Percentiles rank a stretch among this genome's conserved stretches.
Conservation (phyloP, 1,284 basidiomycete genomes). For the Wallemia ichthyophaga region DNA sequence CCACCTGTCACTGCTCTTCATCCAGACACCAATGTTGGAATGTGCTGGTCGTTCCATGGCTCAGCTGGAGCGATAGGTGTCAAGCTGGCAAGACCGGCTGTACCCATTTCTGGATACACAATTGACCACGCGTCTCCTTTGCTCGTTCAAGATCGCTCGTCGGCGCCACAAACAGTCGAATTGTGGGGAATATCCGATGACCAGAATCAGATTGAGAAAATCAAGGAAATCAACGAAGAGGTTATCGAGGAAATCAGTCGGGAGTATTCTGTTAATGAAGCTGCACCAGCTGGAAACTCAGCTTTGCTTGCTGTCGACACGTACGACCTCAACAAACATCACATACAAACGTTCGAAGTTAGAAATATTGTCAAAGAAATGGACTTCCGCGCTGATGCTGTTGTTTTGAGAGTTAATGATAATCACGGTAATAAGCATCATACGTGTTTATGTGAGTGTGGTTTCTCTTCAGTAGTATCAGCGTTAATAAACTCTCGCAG, state of each 20-base stretch:
- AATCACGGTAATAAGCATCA: constrained; percentile 62
- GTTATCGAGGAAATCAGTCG: constrained; percentile 18
- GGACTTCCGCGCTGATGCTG: constrained; percentile 45
- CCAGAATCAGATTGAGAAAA: constrained; percentile 30
- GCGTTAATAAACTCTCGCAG: background rate
- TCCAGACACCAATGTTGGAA: constrained; percentile 45
- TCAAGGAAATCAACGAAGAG: constrained; percentile 15
- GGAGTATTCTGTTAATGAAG: constrained; percentile 11
- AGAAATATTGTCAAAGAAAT: constrained; percentile 31
- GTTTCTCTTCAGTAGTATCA: background rate
- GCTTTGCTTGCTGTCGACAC: constrained; percentile 44
- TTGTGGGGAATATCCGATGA: constrained; percentile 66
- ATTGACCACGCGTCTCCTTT: constrained; percentile 37
- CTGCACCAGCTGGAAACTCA: constrained; percentile 28
- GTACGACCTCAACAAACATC: constrained; percentile 39
- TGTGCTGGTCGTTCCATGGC: constrained; percentile 78
- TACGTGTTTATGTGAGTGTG: constrained; percentile 39
- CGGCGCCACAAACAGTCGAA: constrained; percentile 59
- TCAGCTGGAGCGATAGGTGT: constrained; percentile 49
- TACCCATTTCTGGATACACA: constrained; percentile 58
- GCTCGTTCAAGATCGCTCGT: constrained; percentile 34
- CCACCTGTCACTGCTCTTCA: constrained; percentile 59
- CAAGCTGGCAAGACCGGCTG: constrained; percentile 36
- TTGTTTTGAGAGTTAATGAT: constrained; percentile 41
- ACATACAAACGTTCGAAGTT: constrained; percentile 65